A percentile compares a stretch with the other conserved stretches of the same genome.
Conservation (phyloP, 2,329 filamentous ascomycete species). For the Seiridium cupressi region DNA sequence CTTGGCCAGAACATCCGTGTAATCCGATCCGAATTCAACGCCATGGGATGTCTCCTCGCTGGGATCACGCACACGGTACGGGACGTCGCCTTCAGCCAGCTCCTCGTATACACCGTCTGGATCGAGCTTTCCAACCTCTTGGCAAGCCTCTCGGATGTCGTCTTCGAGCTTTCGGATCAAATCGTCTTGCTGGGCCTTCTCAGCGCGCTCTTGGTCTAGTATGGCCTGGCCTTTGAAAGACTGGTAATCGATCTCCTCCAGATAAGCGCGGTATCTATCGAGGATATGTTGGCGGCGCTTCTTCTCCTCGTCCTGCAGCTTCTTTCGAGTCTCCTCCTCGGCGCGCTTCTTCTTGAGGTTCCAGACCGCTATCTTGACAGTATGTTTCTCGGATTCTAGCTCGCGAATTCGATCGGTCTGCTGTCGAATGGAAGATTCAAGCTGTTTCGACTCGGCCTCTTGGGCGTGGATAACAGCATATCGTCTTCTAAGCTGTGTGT, state of each 20-base stretch:
- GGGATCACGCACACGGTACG: too few relatives aligned
- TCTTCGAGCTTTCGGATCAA: slow-evolving; percentile 1
- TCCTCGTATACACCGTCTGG: slow-evolving; percentile 7
- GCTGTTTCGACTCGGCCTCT: background rate
- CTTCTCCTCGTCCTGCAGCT: slow-evolving; percentile 7
- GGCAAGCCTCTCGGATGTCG: background rate
- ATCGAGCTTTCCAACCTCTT: background rate
- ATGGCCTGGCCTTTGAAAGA: background rate
- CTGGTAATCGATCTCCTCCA: slow-evolving; percentile 10
- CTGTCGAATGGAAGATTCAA: background rate
- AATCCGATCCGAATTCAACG: background rate
- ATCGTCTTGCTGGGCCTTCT: background rate
- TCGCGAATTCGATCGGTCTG: background rate
- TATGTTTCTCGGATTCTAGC: background rate
- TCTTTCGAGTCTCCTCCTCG: slow-evolving; percentile 9
- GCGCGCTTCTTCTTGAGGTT: slow-evolving; percentile 5
- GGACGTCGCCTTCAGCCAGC: background rate
- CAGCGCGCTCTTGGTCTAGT: background rate
- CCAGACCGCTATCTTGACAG: background rate
- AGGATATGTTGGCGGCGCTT: slow-evolving; percentile 8
- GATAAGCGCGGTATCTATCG: slow-evolving; percentile 11
- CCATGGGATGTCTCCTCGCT: background rate
- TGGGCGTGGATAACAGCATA: background rate
- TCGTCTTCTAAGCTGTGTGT: background rate
- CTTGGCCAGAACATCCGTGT: background rate